A percentile compares a stretch with the other conserved stretches of the same genome.
Evolutionary conservation across 768 basidiomycete species (phyloP).

Genomic region (Boletus tomentosulus): DNA sequence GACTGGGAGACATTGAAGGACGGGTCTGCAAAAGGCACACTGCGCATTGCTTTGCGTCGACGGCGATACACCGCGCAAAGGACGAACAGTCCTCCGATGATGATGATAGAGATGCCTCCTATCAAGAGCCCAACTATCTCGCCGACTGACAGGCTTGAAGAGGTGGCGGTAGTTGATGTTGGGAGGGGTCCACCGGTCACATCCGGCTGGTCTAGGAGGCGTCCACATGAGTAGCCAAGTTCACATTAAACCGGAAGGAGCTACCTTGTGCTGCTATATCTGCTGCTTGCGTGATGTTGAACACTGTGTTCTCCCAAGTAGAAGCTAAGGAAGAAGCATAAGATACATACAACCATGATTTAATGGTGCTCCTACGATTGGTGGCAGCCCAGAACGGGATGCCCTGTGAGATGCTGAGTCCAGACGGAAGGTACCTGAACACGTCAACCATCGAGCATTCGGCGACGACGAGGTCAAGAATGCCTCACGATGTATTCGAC

Average conservation of each 20-base stretch:
- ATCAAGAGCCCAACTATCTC: conserved; percentile 22
- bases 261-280: conserved; percentile 9
- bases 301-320: conserved; percentile 14
- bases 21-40: not conserved
- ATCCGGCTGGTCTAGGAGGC: conserved; percentile 7
- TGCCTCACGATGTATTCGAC: conserved; percentile 19
- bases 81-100: conserved; percentile 12
- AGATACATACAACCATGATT: not conserved
- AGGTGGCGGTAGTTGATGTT: conserved; percentile 2
- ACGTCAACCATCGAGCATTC: not conserved
- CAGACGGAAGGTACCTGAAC: conserved; percentile 23
- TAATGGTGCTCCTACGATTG: conserved; percentile 15
- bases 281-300: conserved; percentile 11
- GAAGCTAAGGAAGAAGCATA: conserved; percentile 11
- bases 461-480: not conserved
- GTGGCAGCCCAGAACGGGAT: conserved; percentile 24
- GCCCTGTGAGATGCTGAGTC: conserved; percentile 5
- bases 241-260: not conserved
- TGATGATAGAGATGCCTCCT: conserved; percentile 12
- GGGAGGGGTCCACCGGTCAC: conserved; percentile 15
- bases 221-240: not conserved
- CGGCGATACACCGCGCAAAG: conserved; percentile 9
- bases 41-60: conserved; percentile 3
- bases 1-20: not conserved
- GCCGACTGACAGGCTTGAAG: conserved; percentile 7